Evolutionary conservation across 1,284 basidiomycete species (phyloP), one percentile per base, ranked within the genome.

Genomic region (Sporisorium graminicola): DNA sequence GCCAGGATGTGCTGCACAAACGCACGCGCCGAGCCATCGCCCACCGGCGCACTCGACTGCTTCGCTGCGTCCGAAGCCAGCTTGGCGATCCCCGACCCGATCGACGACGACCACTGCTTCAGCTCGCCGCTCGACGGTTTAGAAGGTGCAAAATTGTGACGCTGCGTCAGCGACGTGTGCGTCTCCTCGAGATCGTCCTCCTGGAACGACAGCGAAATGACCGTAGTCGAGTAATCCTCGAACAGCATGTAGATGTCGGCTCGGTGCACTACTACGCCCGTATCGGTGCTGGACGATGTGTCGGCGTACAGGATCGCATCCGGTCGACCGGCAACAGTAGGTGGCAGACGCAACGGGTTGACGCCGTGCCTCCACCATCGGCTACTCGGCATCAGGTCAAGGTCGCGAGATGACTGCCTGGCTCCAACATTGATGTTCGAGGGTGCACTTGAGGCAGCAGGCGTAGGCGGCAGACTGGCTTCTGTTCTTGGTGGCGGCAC

Each of bases 21-120:
- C 2, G 93, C 93, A 1, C 89, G 87, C 61, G 92, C 91, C 27
- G 92, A 91, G 2, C 94, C 94, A 82, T 95, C 93, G 27, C 87
- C 89, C 50, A 94, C 88, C 2, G 89, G 86, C 82, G 90, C 90
- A 86, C 91, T 93, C 42, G 92, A 92, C 76, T 91, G 91, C 43
- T 93, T 75, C 14, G 49, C 92, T 70, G 89, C 90, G 62, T 94
- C 85, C 43, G 87, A 86, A 6, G 79, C 77, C 7, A 68, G 24
- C 74, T 92, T 90, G 77, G 90, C 90, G 1, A 97, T 87, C 61
- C 90, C 90, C 1, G 91, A 89, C 14, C 95, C 95, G 12, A 94
- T 89, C 31, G 90, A 89, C 4, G 90, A 89, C 87, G 92, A 92
- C 18, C 93, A 87, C 1, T 88, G 87, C 77, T 90, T 90, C 50